A percentile compares a stretch with the other conserved stretches of the same genome.
Conservation (phyloP, 1,284 basidiomycete genomes). For the Volvariella volvacea region DNA sequence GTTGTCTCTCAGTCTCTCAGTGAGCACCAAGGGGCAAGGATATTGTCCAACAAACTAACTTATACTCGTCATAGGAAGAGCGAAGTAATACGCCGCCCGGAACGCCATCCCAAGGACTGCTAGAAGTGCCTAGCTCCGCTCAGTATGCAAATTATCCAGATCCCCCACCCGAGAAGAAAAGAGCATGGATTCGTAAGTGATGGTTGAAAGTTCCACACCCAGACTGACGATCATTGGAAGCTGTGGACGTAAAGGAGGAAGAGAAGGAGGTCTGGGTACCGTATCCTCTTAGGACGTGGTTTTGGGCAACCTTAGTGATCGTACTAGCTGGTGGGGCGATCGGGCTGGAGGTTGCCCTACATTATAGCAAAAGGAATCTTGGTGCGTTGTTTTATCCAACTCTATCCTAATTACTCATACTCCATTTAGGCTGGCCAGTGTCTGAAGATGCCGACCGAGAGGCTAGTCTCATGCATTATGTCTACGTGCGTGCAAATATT, state of each 20-base stretch:
- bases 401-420: background rate
- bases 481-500: conserved; percentile 30
- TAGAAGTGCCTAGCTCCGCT: conserved; percentile 7
- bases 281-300: conserved; percentile 36
- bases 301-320: conserved; percentile 36
- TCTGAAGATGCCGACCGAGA: conserved; percentile 21
- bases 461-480: conserved; percentile 36
- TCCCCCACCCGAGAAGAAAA: conserved; percentile 3
- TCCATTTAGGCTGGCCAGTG: conserved; percentile 34
- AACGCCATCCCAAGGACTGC: background rate
- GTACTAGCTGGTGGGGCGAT: conserved; percentile 34
- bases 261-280: conserved; percentile 30
- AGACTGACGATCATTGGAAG: background rate
- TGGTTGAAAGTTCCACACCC: background rate
- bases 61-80: too few relatives aligned
- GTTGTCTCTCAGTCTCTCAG: too few relatives aligned
- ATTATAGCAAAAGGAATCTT: conserved; percentile 36
- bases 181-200: conserved; percentile 3
- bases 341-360: conserved; percentile 39
- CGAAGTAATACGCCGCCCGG: background rate
- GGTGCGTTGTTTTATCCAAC: conserved; percentile 21
- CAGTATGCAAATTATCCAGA: conserved; percentile 18
- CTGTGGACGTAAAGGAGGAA: conserved; percentile 1
- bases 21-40: too few relatives aligned
- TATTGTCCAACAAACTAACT: too few relatives aligned